phyloP scores from a whole-genome alignment of 345 rosid genomes.

The Citropsis articulata region DNA sequence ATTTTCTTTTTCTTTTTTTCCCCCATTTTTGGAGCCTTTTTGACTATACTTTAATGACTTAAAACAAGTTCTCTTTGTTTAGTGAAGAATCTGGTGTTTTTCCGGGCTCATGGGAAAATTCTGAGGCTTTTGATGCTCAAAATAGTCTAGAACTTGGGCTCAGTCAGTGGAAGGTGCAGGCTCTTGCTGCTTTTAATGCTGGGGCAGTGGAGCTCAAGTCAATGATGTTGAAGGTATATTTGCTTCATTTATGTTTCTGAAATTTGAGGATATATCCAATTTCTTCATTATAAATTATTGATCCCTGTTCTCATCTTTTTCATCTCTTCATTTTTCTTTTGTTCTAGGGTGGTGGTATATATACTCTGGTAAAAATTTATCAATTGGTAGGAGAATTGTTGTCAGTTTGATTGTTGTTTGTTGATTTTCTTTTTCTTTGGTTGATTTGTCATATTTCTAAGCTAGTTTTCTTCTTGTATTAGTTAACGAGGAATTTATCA shows the following conservation, averaged over 20 bases:
- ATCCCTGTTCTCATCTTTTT: constrained; percentile 8
- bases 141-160: constrained; percentile 68
- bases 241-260: not conserved
- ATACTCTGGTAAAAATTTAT: constrained; percentile 71
- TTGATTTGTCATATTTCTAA: constrained; percentile 8
- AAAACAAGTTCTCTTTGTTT: constrained; percentile 21
- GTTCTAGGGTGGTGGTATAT: constrained; percentile 65
- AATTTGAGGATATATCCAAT: constrained; percentile 1
- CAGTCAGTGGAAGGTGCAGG: constrained; percentile 62
- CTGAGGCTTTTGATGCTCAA: constrained; percentile 30
- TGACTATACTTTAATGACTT: constrained; percentile 7
- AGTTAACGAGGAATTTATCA: constrained; percentile 63
- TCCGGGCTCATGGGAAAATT: constrained; percentile 51
- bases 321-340: constrained; percentile 5
- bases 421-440: constrained; percentile 7
- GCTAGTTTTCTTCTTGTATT: constrained; percentile 22
- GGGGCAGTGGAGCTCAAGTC: constrained; percentile 62
- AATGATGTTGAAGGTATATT: constrained; percentile 68
- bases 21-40: not conserved
- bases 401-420: constrained; percentile 2
- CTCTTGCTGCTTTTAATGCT: constrained; percentile 54
- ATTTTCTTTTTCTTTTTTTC: not conserved
- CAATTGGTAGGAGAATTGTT: constrained; percentile 55
- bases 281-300: constrained; percentile 5
- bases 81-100: constrained; percentile 68